A percentile compares a stretch with the other conserved stretches of the same genome.
Conservation (phyloP, 2,329 filamentous ascomycete species). For the Balansia obtecta region DNA sequence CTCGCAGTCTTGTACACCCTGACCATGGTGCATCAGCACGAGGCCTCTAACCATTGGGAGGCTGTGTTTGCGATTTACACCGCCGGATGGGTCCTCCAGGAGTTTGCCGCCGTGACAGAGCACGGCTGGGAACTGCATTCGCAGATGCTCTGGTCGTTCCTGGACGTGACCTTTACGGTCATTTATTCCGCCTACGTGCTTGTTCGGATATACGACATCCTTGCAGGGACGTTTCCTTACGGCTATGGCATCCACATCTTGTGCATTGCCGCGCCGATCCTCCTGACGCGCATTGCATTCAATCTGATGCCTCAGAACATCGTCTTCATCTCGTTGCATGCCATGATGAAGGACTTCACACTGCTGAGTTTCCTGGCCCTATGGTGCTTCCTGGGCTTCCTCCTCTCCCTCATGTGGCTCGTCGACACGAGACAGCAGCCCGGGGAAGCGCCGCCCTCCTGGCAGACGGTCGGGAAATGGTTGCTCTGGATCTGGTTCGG, state of each 20-base stretch:
- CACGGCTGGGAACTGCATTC: slow-evolving; percentile 57
- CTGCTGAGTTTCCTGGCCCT: slow-evolving; percentile 52
- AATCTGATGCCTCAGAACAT: slow-evolving; percentile 65
- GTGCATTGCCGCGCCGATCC: slow-evolving; percentile 53
- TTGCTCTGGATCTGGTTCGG: slow-evolving; percentile 75
- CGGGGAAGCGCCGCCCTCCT: slow-evolving; percentile 15
- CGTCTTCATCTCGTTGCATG: slow-evolving; percentile 59
- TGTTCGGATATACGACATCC: slow-evolving; percentile 45
- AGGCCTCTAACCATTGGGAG: slow-evolving; percentile 38
- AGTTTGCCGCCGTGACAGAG: slow-evolving; percentile 52
- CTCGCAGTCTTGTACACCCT: slow-evolving; percentile 49
- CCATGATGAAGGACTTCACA: slow-evolving; percentile 64
- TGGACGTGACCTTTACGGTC: slow-evolving; percentile 54
- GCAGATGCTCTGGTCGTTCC: slow-evolving; percentile 63
- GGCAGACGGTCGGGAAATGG: slow-evolving; percentile 56
- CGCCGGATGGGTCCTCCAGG: slow-evolving; percentile 55
- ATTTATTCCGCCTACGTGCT: slow-evolving; percentile 51
- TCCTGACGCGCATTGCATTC: slow-evolving; percentile 59
- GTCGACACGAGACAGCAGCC: slow-evolving; percentile 16
- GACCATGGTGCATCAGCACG: slow-evolving; percentile 48
- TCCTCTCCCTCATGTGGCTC: slow-evolving; percentile 59
- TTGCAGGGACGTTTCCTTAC: slow-evolving; percentile 30
- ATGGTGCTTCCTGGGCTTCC: slow-evolving; percentile 60
- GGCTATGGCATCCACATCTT: slow-evolving; percentile 52
- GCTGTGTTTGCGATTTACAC: slow-evolving; percentile 51